These are phyloP conservation scores for Nemania sp. DNA, from an alignment of 2,329 filamentous ascomycete species.

Conservation along the genomic window DNA sequence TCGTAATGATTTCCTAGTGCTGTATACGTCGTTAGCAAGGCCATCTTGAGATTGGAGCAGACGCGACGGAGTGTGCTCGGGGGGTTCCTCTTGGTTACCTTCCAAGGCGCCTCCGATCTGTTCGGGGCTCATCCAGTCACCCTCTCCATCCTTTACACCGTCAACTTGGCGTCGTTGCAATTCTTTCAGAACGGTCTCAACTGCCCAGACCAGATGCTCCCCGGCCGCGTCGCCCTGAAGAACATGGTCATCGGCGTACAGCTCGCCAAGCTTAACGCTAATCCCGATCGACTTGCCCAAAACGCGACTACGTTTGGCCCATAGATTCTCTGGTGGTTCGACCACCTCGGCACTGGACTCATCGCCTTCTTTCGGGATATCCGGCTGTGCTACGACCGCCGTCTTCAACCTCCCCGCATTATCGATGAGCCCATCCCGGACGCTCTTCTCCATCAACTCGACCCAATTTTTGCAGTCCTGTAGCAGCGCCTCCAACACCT, in stretches of 20 bases:
- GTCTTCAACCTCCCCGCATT: conserved; percentile 44
- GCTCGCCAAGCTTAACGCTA: conserved; percentile 80
- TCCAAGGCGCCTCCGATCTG: conserved; percentile 77
- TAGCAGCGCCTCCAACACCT: conserved; percentile 78
- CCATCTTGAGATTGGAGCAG: not conserved
- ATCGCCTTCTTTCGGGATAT: conserved; percentile 25
- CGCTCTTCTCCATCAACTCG: conserved; percentile 55
- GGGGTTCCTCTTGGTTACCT: conserved; percentile 46
- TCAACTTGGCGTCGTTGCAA: conserved; percentile 68
- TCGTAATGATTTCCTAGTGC: conserved; percentile 80
- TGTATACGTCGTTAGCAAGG: conserved; percentile 42
- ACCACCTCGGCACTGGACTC: conserved; percentile 23
- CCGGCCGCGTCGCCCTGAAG: conserved; percentile 75
- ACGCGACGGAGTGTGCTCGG: not conserved
- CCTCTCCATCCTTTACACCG: conserved; percentile 71
- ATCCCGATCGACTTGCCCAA: conserved; percentile 76
- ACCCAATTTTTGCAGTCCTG: conserved; percentile 70
- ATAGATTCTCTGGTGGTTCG: conserved; percentile 52
- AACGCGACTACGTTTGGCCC: conserved; percentile 66
- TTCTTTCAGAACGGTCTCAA: conserved; percentile 79
- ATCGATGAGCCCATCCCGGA: conserved; percentile 52
- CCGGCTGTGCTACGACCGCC: conserved; percentile 11
- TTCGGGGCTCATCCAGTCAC: conserved; percentile 70
- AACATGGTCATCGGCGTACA: conserved; percentile 79
- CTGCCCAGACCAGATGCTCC: conserved; percentile 75